Percentiles rank a stretch among this genome's conserved stretches.
phyloP scores from a whole-genome alignment of 805 yeast species.

The Priceomyces haplophilus region DNA sequence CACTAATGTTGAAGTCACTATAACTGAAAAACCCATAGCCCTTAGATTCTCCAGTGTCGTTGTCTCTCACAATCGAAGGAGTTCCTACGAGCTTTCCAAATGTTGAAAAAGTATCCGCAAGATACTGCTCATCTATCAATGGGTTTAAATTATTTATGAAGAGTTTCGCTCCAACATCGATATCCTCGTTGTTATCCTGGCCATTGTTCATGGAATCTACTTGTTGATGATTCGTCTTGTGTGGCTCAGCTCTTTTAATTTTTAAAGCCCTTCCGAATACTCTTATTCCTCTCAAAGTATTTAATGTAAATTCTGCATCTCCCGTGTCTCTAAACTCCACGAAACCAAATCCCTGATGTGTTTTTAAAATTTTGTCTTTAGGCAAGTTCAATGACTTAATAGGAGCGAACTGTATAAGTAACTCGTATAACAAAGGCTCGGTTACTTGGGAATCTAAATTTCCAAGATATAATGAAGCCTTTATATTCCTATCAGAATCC shows the following conservation, averaged over 20 bases:
- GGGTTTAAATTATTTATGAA: slow-evolving; percentile 63
- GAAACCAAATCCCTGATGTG: slow-evolving; percentile 87
- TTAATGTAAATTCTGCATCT: slow-evolving; percentile 70
- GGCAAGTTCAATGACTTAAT: slow-evolving; percentile 70
- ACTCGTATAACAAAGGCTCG: slow-evolving; percentile 71
- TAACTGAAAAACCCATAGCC: slow-evolving; percentile 69
- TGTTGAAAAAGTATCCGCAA: slow-evolving; percentile 56
- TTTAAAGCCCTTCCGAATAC: slow-evolving; percentile 61
- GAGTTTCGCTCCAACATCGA: slow-evolving; percentile 51
- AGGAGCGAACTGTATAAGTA: slow-evolving; percentile 83
- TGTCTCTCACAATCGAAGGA: slow-evolving; percentile 51
- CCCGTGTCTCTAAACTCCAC: slow-evolving; percentile 58
- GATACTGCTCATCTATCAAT: slow-evolving; percentile 56
- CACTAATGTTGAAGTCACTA: slow-evolving; percentile 64
- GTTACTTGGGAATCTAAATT: slow-evolving; percentile 74
- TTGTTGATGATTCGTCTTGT: slow-evolving; percentile 8
- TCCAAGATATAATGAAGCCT: slow-evolving; percentile 73
- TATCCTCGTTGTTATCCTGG: slow-evolving; percentile 15
- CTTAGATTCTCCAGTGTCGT: slow-evolving; percentile 45
- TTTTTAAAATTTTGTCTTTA: slow-evolving; percentile 64
- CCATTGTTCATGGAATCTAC: slow-evolving; percentile 12
- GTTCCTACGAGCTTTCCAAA: slow-evolving; percentile 62
- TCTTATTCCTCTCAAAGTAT: slow-evolving; percentile 56
- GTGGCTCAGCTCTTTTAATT: slow-evolving; percentile 49
- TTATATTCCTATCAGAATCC: slow-evolving; percentile 53